Base-by-base conservation (phyloP, 306 rosid species). In the Phaseolus lunatus region DNA sequence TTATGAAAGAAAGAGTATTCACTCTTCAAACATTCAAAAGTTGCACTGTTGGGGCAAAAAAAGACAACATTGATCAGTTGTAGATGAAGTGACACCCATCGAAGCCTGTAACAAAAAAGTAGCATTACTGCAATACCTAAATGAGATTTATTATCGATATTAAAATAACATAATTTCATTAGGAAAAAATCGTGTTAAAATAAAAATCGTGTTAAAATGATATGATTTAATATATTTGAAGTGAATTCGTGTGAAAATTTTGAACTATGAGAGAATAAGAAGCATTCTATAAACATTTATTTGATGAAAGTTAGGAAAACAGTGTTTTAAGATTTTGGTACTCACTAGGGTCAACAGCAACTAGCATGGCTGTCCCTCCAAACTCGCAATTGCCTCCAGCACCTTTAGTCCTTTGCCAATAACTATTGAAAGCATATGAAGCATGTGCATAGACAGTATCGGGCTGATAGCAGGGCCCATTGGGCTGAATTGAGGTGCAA, bases 361-460 rank as follows among this genome's bases (percentile, higher is more conserved):
- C 98, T 18, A 96, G 86, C 62, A 96, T 90, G 64, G 89, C 97
- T 50, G 96, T 91, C 9, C 97, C 98, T 65, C 99, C 99, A 81
- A 96, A 92, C 4, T 86, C 92, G 4, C 99, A 96, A 0, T 80
- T 81, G 80, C 91, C 97, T 59, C 99, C 99, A 4, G 89, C 88
- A 11, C 44, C 89, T 80, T 82, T 96, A 22, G 84, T 86, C 76
- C 84, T 85, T 67, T 96, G 99, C 99, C 99, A 96, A 7, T 84
- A 92, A 50, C 93, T 92, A 77, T 95, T 96, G 87, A 92, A 96
- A 52, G 97, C 98, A 9, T 79, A 95, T 3, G 99, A 95, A 41
- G 99, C 97, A 45, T 92, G 99, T 37, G 99, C 94, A 35, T 67
- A 66, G 26, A 89, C 35, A 11, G 87, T 77, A 29, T 89, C 14